Percentiles rank a stretch among this genome's conserved stretches.
phyloP scores from a whole-genome alignment of 805 yeast genomes.

The Kuraishia capsulata region DNA sequence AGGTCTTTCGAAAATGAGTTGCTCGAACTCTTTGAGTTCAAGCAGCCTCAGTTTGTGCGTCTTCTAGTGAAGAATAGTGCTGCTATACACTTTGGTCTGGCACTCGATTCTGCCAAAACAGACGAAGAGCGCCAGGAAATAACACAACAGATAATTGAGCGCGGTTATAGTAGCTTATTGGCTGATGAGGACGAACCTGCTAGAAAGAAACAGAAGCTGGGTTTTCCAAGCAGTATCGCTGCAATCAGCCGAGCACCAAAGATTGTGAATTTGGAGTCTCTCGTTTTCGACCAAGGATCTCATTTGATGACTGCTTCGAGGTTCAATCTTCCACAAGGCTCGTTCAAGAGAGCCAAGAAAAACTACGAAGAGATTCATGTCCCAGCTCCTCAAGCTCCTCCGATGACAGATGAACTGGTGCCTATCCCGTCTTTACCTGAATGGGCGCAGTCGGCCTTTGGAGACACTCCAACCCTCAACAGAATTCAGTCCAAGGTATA shows the following conservation, averaged over 20 bases:
- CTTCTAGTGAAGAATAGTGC: slow-evolving; percentile 34
- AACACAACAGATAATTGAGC: slow-evolving; percentile 31
- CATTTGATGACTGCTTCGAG: slow-evolving; percentile 58
- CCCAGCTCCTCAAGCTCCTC: slow-evolving; percentile 69
- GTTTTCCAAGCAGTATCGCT: neutral
- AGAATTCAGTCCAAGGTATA: slow-evolving; percentile 76
- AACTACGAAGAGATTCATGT: slow-evolving; percentile 83
- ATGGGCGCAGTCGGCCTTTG: slow-evolving; percentile 76
- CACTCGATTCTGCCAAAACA: slow-evolving; percentile 16
- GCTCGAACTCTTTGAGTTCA: slow-evolving; percentile 40
- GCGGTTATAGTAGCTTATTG: slow-evolving; percentile 28
- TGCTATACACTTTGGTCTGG: slow-evolving; percentile 19
- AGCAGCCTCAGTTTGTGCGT: slow-evolving; percentile 39
- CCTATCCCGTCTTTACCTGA: slow-evolving; percentile 57
- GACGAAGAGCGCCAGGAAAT: slow-evolving; percentile 26
- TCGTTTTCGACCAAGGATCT: slow-evolving; percentile 65
- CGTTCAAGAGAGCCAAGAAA: slow-evolving; percentile 65
- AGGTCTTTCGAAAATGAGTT: slow-evolving; percentile 47
- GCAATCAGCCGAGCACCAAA: slow-evolving; percentile 29
- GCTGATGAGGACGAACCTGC: slow-evolving; percentile 1
- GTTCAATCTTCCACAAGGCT: slow-evolving; percentile 73
- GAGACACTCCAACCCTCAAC: slow-evolving; percentile 64
- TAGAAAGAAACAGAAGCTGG: slow-evolving; percentile 5
- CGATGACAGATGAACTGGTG: slow-evolving; percentile 34
- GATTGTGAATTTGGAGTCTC: slow-evolving; percentile 52